Percentiles rank a stretch among this genome's conserved stretches.
phyloP scores from a whole-genome alignment of 2,329 filamentous ascomycete genomes.

The Dothideomycetes sp. region DNA sequence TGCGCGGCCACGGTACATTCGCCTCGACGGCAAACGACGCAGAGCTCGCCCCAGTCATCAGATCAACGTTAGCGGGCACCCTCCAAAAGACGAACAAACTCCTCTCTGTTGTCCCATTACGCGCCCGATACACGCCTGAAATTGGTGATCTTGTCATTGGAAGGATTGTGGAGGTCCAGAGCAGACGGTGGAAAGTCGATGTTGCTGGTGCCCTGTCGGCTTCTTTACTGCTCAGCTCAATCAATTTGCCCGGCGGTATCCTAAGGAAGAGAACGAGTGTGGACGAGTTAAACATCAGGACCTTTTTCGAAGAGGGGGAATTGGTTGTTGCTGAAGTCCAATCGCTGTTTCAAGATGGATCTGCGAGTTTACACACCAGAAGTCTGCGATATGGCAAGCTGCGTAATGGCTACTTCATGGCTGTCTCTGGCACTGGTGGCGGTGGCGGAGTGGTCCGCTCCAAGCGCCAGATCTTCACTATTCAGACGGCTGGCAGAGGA shows the following conservation, averaged over 20 bases:
- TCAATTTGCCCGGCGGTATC: constrained; percentile 91
- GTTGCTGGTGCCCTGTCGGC: constrained; percentile 81
- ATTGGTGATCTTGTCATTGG: constrained; percentile 94
- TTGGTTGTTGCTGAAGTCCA: constrained; percentile 92
- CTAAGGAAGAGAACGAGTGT: constrained; percentile 84
- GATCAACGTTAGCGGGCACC: constrained; percentile 81
- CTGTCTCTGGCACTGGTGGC: constrained; percentile 69
- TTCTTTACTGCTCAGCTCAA: constrained; percentile 71
- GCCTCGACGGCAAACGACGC: constrained; percentile 31
- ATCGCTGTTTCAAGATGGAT: constrained; percentile 73
- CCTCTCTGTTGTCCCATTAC: constrained; percentile 78
- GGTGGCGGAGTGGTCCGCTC: constrained; percentile 69
- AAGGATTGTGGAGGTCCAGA: constrained; percentile 88
- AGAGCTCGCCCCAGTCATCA: constrained; percentile 54
- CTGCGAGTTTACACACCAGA: constrained; percentile 78
- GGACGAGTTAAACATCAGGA: constrained; percentile 92
- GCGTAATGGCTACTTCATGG: constrained; percentile 81
- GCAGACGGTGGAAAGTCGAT: constrained; percentile 88
- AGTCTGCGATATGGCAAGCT: constrained; percentile 91
- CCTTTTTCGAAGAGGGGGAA: constrained; percentile 95
- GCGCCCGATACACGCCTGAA: constrained; percentile 87
- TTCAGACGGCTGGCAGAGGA: constrained; percentile 48
- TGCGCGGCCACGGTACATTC: constrained; percentile 93
- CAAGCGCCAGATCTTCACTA: constrained; percentile 78
- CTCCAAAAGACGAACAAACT: constrained; percentile 94